A percentile compares a stretch with the other conserved stretches of the same genome.
Evolutionary conservation across 2,329 filamentous ascomycete genomes (phyloP).

Genomic region (Achaetomium macrosporum): DNA sequence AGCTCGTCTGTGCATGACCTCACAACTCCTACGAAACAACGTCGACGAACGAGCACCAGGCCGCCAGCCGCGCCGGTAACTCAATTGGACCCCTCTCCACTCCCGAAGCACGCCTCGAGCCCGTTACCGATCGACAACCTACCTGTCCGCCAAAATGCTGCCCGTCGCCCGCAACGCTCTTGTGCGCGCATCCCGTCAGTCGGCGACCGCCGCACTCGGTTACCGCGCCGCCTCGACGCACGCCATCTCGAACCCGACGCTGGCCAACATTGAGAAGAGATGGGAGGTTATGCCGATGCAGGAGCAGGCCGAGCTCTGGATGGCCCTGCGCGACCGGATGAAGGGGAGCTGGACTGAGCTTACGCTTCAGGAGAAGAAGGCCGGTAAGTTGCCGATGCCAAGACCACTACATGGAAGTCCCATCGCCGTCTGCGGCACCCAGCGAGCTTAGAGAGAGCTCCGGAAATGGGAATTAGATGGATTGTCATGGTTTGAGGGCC

Average conservation of each 20-base stretch:
- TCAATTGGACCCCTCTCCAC: slow-evolving; percentile 28
- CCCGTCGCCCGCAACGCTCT: slow-evolving; percentile 47
- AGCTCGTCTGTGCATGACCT: slow-evolving; percentile 28
- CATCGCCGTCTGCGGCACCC: not conserved
- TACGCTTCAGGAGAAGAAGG: slow-evolving; percentile 97
- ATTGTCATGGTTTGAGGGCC: not conserved
- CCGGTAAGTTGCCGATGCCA: slow-evolving; percentile 62
- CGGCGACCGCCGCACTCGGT: slow-evolving; percentile 36
- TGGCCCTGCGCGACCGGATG: slow-evolving; percentile 97
- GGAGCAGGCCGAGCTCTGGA: slow-evolving; percentile 99
- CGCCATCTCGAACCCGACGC: slow-evolving; percentile 94
- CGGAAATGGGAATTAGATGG: not conserved
- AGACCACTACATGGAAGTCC: not conserved
- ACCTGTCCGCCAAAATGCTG: slow-evolving; percentile 46
- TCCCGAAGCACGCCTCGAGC: slow-evolving; percentile 14
- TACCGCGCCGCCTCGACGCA: slow-evolving; percentile 61
- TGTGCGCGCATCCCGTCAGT: slow-evolving; percentile 37
- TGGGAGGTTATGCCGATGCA: slow-evolving; percentile 97
- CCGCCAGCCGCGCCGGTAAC: slow-evolving; percentile 20
- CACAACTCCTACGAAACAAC: slow-evolving; percentile 23
- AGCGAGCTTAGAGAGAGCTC: slow-evolving; percentile 11
- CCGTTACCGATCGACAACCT: slow-evolving; percentile 9
- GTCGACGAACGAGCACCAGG: slow-evolving; percentile 23
- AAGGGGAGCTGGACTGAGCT: slow-evolving; percentile 95
- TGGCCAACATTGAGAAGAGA: slow-evolving; percentile 98